Evolutionary conservation across 805 yeast genomes (phyloP).

Genomic region (Saturnispora silvae): DNA sequence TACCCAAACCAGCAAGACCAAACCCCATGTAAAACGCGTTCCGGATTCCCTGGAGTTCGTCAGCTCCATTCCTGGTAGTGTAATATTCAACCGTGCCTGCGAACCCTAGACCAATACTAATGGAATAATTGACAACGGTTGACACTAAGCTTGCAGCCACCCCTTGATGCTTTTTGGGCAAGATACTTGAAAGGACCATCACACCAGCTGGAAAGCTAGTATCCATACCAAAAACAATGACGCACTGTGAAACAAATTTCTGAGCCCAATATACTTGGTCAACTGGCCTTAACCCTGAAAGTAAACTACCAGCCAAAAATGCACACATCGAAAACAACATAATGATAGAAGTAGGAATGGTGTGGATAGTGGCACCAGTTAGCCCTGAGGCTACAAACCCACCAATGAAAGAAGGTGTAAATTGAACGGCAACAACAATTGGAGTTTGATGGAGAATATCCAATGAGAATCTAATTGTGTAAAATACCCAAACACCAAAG

Average conservation of each 20-base stretch:
- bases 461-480: conserved; percentile 41
- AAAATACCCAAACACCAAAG: conserved; percentile 66
- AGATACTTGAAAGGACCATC: conserved; percentile 43
- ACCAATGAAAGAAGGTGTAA: conserved; percentile 35
- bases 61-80: conserved; percentile 21
- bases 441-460: conserved; percentile 41
- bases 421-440: conserved; percentile 36
- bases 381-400: conserved; percentile 48
- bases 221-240: conserved; percentile 69
- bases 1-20: conserved; percentile 47
- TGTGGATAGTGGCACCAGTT: conserved; percentile 38
- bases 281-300: conserved; percentile 47
- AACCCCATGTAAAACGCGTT: conserved; percentile 50
- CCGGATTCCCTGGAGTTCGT: conserved; percentile 37
- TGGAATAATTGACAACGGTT: conserved; percentile 63
- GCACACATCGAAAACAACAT: conserved; percentile 41
- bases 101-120: conserved; percentile 58
- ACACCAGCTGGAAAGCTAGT: conserved; percentile 69
- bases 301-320: conserved; percentile 42
- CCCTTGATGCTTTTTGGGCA: conserved; percentile 61
- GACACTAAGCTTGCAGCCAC: conserved; percentile 67
- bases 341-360: conserved; percentile 38
- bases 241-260: conserved; percentile 43
- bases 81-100: conserved; percentile 56
- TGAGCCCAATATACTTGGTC: conserved; percentile 50